phyloP scores from a whole-genome alignment of 2,329 filamentous ascomycete species.

The Clonostachys rhizophaga region DNA sequence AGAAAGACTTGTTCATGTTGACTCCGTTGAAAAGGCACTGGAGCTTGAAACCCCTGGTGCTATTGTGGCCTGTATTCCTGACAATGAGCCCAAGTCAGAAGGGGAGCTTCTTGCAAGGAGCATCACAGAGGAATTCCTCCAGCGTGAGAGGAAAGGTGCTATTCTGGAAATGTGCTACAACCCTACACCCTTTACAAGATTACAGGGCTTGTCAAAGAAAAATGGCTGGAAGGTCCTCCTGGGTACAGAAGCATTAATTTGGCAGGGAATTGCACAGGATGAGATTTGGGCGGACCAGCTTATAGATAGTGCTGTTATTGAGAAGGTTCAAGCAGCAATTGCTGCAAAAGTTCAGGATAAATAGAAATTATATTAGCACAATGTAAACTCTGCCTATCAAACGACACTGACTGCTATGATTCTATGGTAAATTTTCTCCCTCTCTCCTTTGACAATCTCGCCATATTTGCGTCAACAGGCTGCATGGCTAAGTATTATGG shows the following conservation, averaged over 20 bases:
- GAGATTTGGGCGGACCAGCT: slow-evolving; percentile 60
- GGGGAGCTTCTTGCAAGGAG: slow-evolving; percentile 57
- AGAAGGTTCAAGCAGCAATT: slow-evolving; percentile 50
- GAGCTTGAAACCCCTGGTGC: slow-evolving; percentile 56
- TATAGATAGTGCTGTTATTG: slow-evolving; percentile 53
- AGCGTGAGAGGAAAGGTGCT: slow-evolving; percentile 51
- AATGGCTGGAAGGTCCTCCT: slow-evolving; percentile 70
- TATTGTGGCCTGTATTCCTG: slow-evolving; percentile 70
- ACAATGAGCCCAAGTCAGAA: slow-evolving; percentile 63
- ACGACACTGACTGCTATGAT: background rate
- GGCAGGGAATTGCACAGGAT: slow-evolving; percentile 69
- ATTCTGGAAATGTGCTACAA: slow-evolving; percentile 85
- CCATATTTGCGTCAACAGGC: background rate
- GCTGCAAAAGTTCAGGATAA: slow-evolving; percentile 27
- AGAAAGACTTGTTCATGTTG: slow-evolving; percentile 54
- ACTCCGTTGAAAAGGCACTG: slow-evolving; percentile 54
- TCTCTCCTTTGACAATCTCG: background rate
- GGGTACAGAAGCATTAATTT: slow-evolving; percentile 73
- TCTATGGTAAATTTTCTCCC: background rate
- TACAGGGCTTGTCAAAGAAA: slow-evolving; percentile 55
- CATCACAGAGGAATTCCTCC: slow-evolving; percentile 44
- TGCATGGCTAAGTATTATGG: no score
- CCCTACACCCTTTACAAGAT: slow-evolving; percentile 63
- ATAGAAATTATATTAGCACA: no score
- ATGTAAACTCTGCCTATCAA: no score